A percentile compares a stretch with the other conserved stretches of the same genome.
Evolutionary conservation across 2,329 filamentous ascomycete genomes (phyloP).

Genomic region (Mycosphaerelloides madeirae): DNA sequence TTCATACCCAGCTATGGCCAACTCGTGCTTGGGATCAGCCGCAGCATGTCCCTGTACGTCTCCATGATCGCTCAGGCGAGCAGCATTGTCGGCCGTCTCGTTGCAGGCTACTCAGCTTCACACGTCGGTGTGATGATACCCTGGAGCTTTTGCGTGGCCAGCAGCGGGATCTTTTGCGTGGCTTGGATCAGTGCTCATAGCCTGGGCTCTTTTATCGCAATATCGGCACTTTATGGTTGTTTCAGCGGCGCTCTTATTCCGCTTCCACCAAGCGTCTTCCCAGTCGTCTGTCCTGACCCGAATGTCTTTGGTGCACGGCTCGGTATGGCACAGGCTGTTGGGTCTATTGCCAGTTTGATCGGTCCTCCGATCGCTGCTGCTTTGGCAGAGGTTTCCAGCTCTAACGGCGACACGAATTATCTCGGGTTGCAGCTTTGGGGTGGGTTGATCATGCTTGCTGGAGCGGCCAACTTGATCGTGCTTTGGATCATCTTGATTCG

Average conservation of each 20-base stretch:
- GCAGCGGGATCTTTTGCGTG: constrained; percentile 47
- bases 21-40: constrained; percentile 37
- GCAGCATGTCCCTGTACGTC: constrained; percentile 48
- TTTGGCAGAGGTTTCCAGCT: constrained; percentile 23
- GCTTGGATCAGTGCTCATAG: constrained; percentile 52
- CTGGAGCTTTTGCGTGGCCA: constrained; percentile 46
- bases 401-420: constrained; percentile 18
- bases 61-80: constrained; percentile 56
- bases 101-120: constrained; percentile 49
- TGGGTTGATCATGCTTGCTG: constrained; percentile 27
- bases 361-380: constrained; percentile 46
- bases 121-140: constrained; percentile 51
- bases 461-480: constrained; percentile 21
- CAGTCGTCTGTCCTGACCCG: constrained; percentile 43
- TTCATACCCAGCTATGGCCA: constrained; percentile 40
- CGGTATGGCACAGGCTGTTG: constrained; percentile 45
- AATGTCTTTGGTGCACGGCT: constrained; percentile 44
- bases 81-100: constrained; percentile 50
- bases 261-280: constrained; percentile 41
- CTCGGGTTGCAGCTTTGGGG: constrained; percentile 29
- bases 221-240: constrained; percentile 43
- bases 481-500: constrained; percentile 26
- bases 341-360: constrained; percentile 40
- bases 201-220: constrained; percentile 37
- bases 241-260: constrained; percentile 44